Percentiles rank a stretch among this genome's conserved stretches.
phyloP scores from a whole-genome alignment of 176 grass and related monocot species.

The Paspalum vaginatum region DNA sequence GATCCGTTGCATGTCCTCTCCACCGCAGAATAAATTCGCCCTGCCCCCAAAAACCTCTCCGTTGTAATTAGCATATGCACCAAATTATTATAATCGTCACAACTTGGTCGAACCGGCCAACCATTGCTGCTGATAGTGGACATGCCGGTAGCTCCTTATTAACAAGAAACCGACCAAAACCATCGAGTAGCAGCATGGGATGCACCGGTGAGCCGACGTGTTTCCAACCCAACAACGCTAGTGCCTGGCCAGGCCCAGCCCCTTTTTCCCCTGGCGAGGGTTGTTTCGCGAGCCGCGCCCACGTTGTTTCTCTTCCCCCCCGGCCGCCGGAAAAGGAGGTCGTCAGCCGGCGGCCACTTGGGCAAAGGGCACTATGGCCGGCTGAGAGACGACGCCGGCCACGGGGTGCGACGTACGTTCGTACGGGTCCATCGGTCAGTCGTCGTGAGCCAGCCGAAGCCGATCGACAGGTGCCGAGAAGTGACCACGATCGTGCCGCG shows the following conservation, averaged over 20 bases:
- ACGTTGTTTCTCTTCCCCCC: not conserved
- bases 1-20: too few relatives aligned
- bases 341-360: conserved; percentile 8
- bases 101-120: not conserved
- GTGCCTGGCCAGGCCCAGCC: not conserved
- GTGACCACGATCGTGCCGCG: not conserved
- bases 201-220: not conserved
- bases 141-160: not conserved
- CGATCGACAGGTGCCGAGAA: conserved; percentile 4
- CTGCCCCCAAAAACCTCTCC: not conserved
- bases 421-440: not conserved
- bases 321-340: not conserved
- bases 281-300: conserved; percentile 17
- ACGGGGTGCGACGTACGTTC: not conserved
- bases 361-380: conserved; percentile 30
- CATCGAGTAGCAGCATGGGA: not conserved
- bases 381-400: not conserved
- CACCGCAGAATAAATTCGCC: too few relatives aligned
- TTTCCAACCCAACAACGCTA: conserved; percentile 1
- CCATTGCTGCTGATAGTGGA: not conserved
- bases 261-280: not conserved
- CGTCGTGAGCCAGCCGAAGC: conserved; percentile 17
- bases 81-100: not conserved
- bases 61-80: not conserved
- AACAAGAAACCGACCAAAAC: not conserved